These are phyloP conservation scores for Rhizomucor pusillus DNA, from an alignment of 371 early-diverging fungal species.

Conservation along the genomic window DNA sequence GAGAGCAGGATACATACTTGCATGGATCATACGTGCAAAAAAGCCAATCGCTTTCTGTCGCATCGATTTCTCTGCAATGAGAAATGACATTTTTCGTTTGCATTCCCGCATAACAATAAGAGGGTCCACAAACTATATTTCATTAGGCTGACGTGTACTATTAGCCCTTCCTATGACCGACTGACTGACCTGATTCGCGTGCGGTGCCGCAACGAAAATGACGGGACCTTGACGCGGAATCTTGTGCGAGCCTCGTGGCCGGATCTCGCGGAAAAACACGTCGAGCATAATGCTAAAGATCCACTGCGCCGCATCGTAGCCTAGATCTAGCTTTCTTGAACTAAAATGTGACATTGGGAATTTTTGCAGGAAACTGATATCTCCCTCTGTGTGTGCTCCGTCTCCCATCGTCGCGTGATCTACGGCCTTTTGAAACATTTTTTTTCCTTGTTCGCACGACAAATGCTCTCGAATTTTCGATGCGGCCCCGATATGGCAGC, in stretches of 20 bases:
- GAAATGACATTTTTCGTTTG: constrained; percentile 71
- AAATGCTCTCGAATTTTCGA: too few relatives aligned
- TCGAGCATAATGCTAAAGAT: constrained; percentile 60
- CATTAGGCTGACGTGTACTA: not conserved
- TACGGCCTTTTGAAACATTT: too few relatives aligned
- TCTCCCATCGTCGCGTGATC: too few relatives aligned
- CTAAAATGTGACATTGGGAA: too few relatives aligned
- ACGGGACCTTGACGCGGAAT: constrained; percentile 83
- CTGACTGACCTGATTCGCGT: constrained; percentile 80
- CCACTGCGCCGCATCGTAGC: constrained; percentile 26
- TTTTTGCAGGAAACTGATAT: too few relatives aligned
- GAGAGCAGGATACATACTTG: constrained; percentile 45
- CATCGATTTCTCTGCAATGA: constrained; percentile 82
- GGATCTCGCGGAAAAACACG: constrained; percentile 86
- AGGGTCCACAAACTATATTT: constrained; percentile 81
- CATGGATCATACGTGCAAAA: constrained; percentile 66
- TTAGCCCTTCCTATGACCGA: not conserved
- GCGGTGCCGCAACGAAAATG: constrained; percentile 91
- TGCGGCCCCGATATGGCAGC: too few relatives aligned
- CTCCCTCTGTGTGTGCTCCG: too few relatives aligned
- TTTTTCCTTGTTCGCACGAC: too few relatives aligned
- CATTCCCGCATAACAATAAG: constrained; percentile 75
- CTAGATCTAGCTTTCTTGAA: constrained; percentile 4
- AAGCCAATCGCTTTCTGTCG: constrained; percentile 74
- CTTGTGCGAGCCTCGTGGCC: constrained; percentile 76